These are phyloP conservation scores for Vitis vinifera DNA, from an alignment of 164 flowering plant genomes.

Conservation along the genomic window ASM3070453v1 NC_081823.1:10573501-10574000, in stretches of 20 bases:
- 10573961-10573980: neutral
- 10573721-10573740: no score
- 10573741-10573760: neutral
- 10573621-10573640: no score
- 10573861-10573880: conserved; percentile 29
- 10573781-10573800: neutral
- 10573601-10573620: neutral
- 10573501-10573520: neutral
- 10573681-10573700: neutral
- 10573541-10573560: conserved; percentile 14
- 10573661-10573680: no score
- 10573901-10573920: no score
- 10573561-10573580: conserved; percentile 19
- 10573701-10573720: neutral
- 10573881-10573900: no score
- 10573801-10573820: neutral
- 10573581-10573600: conserved; percentile 15
- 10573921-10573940: neutral
- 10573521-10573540: neutral
- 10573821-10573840: neutral
- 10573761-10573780: neutral
- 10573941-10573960: neutral
- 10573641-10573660: no score
- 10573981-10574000: conserved; percentile 5
- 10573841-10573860: conserved; percentile 24